These are phyloP conservation scores for Samsoniella hepiali DNA, from an alignment of 2,329 filamentous ascomycete species.

Conservation along the genomic window DNA sequence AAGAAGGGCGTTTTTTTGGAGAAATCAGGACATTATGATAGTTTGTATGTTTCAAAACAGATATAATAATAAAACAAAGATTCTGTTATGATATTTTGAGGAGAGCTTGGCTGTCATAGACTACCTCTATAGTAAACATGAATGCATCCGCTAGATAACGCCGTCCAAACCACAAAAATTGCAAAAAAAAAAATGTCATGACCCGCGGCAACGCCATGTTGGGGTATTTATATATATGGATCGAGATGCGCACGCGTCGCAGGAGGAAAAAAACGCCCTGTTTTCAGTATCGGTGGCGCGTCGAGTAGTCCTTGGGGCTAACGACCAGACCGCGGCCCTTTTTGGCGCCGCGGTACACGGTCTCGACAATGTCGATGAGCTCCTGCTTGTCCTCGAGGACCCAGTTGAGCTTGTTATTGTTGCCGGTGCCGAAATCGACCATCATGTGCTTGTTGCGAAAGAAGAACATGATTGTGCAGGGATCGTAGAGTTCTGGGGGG, in stretches of 20 bases:
- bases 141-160: neutral
- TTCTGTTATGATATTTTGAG: neutral
- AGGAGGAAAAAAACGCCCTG: neutral
- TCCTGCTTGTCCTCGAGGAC: constrained; percentile 95
- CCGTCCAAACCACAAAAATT: neutral
- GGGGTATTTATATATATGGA: neutral
- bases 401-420: constrained; percentile 99
- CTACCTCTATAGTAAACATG: too few species aligned
- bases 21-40: neutral
- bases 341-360: constrained; percentile 96
- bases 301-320: constrained; percentile 71
- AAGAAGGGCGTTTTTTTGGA: neutral
- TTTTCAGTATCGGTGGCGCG: constrained; percentile 36
- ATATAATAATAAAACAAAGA: neutral
- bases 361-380: constrained; percentile 97
- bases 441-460: constrained; percentile 99
- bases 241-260: neutral
- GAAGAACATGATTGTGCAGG: constrained; percentile 94
- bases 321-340: constrained; percentile 96
- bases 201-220: neutral
- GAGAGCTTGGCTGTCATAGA: neutral
- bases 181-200: neutral
- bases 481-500: constrained; percentile 67
- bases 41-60: neutral
- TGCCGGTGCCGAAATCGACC: constrained; percentile 95